phyloP scores from a whole-genome alignment of 2,329 filamentous ascomycete species.

The Hysterium pulicare region DNA sequence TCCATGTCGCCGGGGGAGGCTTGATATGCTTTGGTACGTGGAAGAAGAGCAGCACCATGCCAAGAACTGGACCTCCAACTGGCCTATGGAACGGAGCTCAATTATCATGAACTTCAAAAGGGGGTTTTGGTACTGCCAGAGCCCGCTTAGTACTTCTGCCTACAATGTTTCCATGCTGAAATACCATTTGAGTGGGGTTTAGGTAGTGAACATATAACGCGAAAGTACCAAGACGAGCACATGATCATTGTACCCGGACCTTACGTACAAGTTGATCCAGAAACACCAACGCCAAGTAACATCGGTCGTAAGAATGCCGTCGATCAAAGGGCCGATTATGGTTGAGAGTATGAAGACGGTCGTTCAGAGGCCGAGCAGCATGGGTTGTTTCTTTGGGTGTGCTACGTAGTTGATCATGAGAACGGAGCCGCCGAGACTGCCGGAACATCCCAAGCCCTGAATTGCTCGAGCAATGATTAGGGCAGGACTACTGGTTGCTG shows the following conservation, averaged over 20 bases:
- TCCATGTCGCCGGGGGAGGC: background rate
- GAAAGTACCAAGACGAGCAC: too few species aligned
- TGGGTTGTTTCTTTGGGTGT: constrained; percentile 37
- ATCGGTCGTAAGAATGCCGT: constrained; percentile 36
- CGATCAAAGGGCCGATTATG: constrained; percentile 37
- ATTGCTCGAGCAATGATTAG: constrained; percentile 36
- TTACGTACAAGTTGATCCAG: constrained; percentile 38
- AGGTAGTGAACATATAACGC: too few species aligned
- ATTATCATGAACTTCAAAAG: too few species aligned
- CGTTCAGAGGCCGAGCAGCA: constrained; percentile 29
- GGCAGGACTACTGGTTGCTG: constrained; percentile 27
- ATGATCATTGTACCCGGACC: too few species aligned
- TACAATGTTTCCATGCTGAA: too few species aligned
- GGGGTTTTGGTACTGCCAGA: too few species aligned
- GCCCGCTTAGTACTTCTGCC: too few species aligned
- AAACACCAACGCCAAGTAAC: constrained; percentile 33
- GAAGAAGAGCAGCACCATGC: constrained; percentile 12
- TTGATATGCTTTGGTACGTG: constrained; percentile 1
- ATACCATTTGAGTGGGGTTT: too few species aligned
- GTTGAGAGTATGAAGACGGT: constrained; percentile 18
- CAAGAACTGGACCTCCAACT: constrained; percentile 33
- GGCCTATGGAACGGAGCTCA: too few species aligned
- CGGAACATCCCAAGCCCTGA: constrained; percentile 28
- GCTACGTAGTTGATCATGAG: constrained; percentile 38
- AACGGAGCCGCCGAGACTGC: constrained; percentile 13